Conservation (phyloP, 768 basidiomycete species). For the Mycena amicta region DNA sequence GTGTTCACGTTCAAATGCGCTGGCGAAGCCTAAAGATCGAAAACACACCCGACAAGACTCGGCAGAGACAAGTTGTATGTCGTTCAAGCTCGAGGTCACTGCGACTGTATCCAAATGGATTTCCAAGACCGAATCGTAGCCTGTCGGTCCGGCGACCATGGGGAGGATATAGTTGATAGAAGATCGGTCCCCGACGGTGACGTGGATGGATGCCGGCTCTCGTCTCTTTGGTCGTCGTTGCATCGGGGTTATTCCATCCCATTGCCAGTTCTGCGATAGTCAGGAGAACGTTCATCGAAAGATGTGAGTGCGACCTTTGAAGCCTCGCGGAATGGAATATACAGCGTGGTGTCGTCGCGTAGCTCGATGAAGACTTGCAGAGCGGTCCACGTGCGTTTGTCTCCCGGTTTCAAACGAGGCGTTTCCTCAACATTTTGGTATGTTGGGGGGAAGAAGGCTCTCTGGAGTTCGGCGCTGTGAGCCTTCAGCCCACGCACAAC, state of each 20-base stretch:
- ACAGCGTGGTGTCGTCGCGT: conserved; percentile 71
- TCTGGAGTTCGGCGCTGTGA: conserved; percentile 72
- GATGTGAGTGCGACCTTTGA: conserved; percentile 64
- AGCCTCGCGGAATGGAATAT: conserved; percentile 88
- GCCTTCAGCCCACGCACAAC: background rate
- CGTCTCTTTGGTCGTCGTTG: conserved; percentile 56
- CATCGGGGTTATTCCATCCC: conserved; percentile 64
- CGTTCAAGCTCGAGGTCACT: conserved; percentile 85
- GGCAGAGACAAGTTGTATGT: conserved; percentile 75
- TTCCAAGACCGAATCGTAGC: conserved; percentile 80
- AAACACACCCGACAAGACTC: conserved; percentile 74
- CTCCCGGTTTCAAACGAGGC: conserved; percentile 66
- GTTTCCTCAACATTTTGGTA: conserved; percentile 67
- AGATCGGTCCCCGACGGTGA: conserved; percentile 78
- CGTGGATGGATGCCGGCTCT: conserved; percentile 71
- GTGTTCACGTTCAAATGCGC: background rate
- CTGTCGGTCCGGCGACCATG: conserved; percentile 70
- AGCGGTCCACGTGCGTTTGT: conserved; percentile 80
- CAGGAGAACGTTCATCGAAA: background rate
- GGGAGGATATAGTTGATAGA: conserved; percentile 85
- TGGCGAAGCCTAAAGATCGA: background rate
- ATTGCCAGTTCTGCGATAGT: conserved; percentile 80
- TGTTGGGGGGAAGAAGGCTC: conserved; percentile 78
- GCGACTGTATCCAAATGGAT: conserved; percentile 80
- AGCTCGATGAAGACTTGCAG: conserved; percentile 84